Evolutionary conservation across 495 filamentous ascomycete species (phyloP).

Genomic region (Barbatosphaeria neglecta): DNA sequence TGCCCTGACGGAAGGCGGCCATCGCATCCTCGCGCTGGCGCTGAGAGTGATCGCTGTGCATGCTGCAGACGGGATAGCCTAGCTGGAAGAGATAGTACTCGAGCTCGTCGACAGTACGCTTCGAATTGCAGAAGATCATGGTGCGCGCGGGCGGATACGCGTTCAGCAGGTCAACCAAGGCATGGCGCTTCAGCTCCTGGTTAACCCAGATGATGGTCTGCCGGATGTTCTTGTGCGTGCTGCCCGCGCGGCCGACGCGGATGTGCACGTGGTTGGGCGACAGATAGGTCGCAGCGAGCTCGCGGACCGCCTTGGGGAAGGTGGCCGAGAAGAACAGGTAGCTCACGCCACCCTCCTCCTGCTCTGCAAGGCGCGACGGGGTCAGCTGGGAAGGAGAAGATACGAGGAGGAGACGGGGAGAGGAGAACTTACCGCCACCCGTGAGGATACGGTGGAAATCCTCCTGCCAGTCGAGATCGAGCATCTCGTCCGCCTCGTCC

Average conservation of each 20-base stretch:
- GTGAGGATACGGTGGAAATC: slow-evolving; percentile 60
- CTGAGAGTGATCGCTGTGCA: slow-evolving; percentile 81
- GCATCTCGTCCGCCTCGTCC: slow-evolving; percentile 92
- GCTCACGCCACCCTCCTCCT: slow-evolving; percentile 63
- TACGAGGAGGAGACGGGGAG: slow-evolving; percentile 2
- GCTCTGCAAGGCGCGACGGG: slow-evolving; percentile 35
- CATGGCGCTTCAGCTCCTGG: slow-evolving; percentile 49
- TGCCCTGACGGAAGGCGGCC: slow-evolving; percentile 69
- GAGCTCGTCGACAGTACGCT: slow-evolving; percentile 60
- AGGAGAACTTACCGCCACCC: slow-evolving; percentile 53
- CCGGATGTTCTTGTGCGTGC: slow-evolving; percentile 63
- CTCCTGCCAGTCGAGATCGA: slow-evolving; percentile 60
- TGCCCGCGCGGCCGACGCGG: slow-evolving; percentile 74
- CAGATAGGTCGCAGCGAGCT: slow-evolving; percentile 65
- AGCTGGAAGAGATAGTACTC: slow-evolving; percentile 81
- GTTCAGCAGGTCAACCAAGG: slow-evolving; percentile 60
- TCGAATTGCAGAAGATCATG: slow-evolving; percentile 81
- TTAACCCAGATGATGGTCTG: slow-evolving; percentile 63
- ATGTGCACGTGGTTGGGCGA: slow-evolving; percentile 61
- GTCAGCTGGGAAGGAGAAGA: slow-evolving; percentile 9
- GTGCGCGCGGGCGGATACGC: slow-evolving; percentile 62
- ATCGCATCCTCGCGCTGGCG: slow-evolving; percentile 87
- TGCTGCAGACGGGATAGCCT: slow-evolving; percentile 72
- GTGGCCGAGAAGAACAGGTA: slow-evolving; percentile 96
- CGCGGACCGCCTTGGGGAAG: slow-evolving; percentile 65